Conservation (phyloP, 768 basidiomycete genomes). For the Suillus ampliporus region DNA sequence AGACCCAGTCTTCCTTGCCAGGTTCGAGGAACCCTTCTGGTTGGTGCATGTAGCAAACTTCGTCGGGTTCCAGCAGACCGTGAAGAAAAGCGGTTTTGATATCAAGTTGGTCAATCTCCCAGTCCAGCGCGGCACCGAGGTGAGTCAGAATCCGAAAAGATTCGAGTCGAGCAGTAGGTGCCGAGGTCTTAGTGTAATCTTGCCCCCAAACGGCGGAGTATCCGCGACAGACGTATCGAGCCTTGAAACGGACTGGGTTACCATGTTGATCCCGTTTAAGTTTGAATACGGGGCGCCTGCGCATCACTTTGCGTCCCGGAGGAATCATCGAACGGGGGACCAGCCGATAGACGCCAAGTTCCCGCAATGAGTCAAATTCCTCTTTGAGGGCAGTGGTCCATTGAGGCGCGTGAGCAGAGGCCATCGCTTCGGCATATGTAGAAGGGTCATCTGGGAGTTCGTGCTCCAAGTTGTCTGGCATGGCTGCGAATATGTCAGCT, state of each 20-base stretch:
- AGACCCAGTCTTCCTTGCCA: not conserved
- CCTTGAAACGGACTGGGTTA: slow-evolving; percentile 22
- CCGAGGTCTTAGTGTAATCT: slow-evolving; percentile 40
- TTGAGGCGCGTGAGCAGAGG: slow-evolving; percentile 12
- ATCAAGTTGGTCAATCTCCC: slow-evolving; percentile 23
- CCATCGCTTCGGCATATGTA: slow-evolving; percentile 24
- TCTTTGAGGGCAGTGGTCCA: slow-evolving; percentile 24
- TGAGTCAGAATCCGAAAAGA: slow-evolving; percentile 1
- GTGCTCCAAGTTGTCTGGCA: not conserved
- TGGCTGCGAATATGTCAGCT: not conserved
- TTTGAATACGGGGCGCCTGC: not conserved
- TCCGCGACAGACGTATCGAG: slow-evolving; percentile 42
- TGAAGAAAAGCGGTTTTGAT: slow-evolving; percentile 20
- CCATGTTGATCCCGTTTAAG: slow-evolving; percentile 8
- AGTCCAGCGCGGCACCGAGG: slow-evolving; percentile 7
- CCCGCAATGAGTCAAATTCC: not conserved
- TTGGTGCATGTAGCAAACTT: slow-evolving; percentile 47
- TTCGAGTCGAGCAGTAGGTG: slow-evolving; percentile 28
- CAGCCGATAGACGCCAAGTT: not conserved
- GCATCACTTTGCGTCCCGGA: slow-evolving; percentile 13
- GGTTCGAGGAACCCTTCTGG: slow-evolving; percentile 34
- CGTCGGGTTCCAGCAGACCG: slow-evolving; percentile 37
- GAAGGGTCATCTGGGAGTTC: slow-evolving; percentile 20
- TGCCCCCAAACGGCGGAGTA: slow-evolving; percentile 39
- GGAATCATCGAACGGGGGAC: slow-evolving; percentile 13